A percentile compares a stretch with the other conserved stretches of the same genome.
These are phyloP conservation scores for Acer negundo DNA, from an alignment of 345 rosid species.

Conservation along the genomic window DNA sequence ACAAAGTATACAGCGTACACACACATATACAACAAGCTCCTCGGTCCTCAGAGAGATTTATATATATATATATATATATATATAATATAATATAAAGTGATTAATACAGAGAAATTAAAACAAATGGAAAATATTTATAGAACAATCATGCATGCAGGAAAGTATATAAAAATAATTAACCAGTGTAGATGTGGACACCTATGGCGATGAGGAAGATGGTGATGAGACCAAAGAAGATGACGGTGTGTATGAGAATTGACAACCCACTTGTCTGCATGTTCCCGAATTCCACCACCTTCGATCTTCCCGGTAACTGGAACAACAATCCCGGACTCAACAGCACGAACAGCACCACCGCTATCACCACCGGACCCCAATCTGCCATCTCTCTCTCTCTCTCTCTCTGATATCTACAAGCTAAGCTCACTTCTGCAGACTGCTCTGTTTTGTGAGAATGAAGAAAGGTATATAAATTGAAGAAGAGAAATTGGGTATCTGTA, in stretches of 20 bases:
- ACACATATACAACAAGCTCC: no score
- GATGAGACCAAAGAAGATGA: constrained; percentile 78
- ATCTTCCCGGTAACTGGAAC: constrained; percentile 80
- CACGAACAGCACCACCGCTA: constrained; percentile 81
- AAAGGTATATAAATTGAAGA: constrained; percentile 12
- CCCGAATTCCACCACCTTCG: constrained; percentile 58
- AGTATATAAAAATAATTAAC: constrained; percentile 25
- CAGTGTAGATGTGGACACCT: constrained; percentile 71
- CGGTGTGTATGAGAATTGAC: constrained; percentile 70
- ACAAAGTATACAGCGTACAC: no score
- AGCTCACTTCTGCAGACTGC: neutral
- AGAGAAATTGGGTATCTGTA: constrained; percentile 7
- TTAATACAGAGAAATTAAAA: no score
- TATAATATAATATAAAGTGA: no score
- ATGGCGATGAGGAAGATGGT: constrained; percentile 75
- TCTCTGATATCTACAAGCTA: neutral
- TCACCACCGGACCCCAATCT: constrained; percentile 95
- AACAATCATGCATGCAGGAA: neutral
- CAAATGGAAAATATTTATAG: neutral
- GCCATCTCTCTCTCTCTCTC: constrained; percentile 44
- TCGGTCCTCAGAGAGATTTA: no score
- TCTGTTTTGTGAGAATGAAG: neutral
- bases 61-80: no score
- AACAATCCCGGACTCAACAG: constrained; percentile 76
- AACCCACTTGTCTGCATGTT: constrained; percentile 76